These are phyloP conservation scores for Betula pendula DNA, from an alignment of 306 rosid species.

Conservation along the genomic window DNA sequence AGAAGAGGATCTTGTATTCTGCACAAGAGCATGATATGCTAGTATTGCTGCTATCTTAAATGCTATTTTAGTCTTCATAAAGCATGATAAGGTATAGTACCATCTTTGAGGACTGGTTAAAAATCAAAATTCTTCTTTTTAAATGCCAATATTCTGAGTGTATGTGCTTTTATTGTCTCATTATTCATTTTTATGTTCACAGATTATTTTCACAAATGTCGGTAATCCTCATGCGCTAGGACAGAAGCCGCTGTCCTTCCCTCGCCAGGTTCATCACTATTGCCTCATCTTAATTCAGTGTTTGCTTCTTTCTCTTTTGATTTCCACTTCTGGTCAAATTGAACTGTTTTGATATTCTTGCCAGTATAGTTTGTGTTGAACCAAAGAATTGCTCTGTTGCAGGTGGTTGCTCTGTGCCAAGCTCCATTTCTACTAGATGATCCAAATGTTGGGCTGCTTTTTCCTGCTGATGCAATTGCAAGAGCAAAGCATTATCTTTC, in stretches of 20 bases:
- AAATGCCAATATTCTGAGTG: background rate
- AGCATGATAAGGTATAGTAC: background rate
- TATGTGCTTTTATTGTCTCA: constrained; percentile 5
- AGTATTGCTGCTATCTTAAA: background rate
- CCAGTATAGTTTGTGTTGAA: constrained; percentile 27
- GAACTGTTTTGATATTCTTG: constrained; percentile 1
- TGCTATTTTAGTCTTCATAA: background rate
- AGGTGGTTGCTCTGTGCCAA: constrained; percentile 99
- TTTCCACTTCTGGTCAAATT: constrained; percentile 17
- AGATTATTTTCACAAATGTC: constrained; percentile 98
- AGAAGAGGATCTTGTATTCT: background rate
- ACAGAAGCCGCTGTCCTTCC: constrained; percentile 94
- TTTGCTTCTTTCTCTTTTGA: background rate
- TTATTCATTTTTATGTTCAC: constrained; percentile 29
- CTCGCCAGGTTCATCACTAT: constrained; percentile 81
- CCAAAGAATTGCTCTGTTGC: constrained; percentile 24
- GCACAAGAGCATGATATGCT: background rate
- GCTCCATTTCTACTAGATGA: constrained; percentile 97
- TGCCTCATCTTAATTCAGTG: constrained; percentile 20
- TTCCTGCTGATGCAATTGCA: constrained; percentile 99
- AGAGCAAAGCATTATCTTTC: constrained; percentile 87
- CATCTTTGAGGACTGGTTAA: background rate
- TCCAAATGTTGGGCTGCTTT: constrained; percentile 85
- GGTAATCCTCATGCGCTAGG: constrained; percentile 99
- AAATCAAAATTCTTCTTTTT: background rate